Evolutionary conservation across 306 rosid species (phyloP).

Genomic region (Dalbergia cultrata): DNA sequence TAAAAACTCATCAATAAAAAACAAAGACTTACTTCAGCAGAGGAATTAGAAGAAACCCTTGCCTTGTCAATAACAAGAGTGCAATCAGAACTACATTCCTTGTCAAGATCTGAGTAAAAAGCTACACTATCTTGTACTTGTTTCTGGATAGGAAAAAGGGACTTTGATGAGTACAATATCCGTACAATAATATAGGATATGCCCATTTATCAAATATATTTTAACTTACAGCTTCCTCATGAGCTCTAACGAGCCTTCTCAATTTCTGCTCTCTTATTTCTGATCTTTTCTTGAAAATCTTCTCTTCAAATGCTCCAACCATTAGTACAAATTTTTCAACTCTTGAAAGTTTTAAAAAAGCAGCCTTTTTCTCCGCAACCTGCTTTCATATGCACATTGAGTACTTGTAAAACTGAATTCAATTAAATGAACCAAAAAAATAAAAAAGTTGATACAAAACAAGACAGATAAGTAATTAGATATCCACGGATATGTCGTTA

Average conservation of each 20-base stretch:
- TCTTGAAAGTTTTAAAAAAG: constrained; percentile 57
- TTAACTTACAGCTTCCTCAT: constrained; percentile 51
- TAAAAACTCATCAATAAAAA: neutral
- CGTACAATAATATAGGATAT: neutral
- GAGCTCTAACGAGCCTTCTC: constrained; percentile 29
- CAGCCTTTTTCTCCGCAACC: constrained; percentile 47
- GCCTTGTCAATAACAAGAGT: constrained; percentile 15
- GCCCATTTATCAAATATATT: neutral
- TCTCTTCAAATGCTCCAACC: constrained; percentile 62
- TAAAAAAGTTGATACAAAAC: neutral
- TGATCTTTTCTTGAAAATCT: constrained; percentile 56
- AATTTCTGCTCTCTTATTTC: constrained; percentile 38
- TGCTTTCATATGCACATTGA: constrained; percentile 21
- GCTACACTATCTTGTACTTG: constrained; percentile 38
- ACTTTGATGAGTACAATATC: neutral
- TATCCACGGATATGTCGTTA: neutral
- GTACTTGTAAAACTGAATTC: neutral
- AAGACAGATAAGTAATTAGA: neutral
- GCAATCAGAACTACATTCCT: constrained; percentile 26
- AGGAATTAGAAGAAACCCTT: neutral
- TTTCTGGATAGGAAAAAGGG: constrained; percentile 30
- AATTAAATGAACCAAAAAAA: neutral
- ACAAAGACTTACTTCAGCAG: constrained; percentile 40
- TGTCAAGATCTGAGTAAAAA: neutral
- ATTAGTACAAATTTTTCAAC: constrained; percentile 63